Percentiles rank a stretch among this genome's conserved stretches.
Evolutionary conservation across 495 filamentous ascomycete species (phyloP).

Genomic region (Halenospora varia): DNA sequence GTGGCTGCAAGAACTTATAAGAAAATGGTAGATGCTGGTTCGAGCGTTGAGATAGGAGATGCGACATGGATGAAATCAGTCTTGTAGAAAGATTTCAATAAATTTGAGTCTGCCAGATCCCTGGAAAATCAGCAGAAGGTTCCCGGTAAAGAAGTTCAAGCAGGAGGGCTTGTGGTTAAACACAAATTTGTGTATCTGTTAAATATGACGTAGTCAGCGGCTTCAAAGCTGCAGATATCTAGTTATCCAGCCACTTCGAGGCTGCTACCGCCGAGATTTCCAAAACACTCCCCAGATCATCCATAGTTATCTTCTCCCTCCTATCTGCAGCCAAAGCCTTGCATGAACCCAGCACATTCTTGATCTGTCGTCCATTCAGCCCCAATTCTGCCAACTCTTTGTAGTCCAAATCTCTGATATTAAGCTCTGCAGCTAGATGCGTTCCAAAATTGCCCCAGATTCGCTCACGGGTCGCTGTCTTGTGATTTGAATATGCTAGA

Average conservation of each 20-base stretch:
- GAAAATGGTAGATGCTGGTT: neutral
- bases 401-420: neutral
- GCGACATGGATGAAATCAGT: neutral
- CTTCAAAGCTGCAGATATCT: neutral
- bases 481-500: neutral
- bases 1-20: neutral
- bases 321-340: neutral
- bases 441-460: slow-evolving; percentile 4
- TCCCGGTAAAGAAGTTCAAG: neutral
- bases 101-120: neutral
- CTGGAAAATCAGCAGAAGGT: neutral
- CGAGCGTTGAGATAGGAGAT: neutral
- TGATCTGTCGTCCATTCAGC: slow-evolving; percentile 9
- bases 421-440: neutral
- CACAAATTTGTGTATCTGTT: neutral
- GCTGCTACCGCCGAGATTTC: neutral
- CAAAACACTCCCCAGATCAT: neutral
- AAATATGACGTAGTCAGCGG: neutral
- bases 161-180: neutral
- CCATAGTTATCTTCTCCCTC: neutral
- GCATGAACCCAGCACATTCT: neutral
- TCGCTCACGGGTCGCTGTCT: neutral
- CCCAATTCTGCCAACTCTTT: neutral
- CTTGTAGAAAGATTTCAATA: neutral
- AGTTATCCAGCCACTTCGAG: neutral